Base-by-base conservation (phyloP, 768 basidiomycete genomes). In the Trametes cubensis region DNA sequence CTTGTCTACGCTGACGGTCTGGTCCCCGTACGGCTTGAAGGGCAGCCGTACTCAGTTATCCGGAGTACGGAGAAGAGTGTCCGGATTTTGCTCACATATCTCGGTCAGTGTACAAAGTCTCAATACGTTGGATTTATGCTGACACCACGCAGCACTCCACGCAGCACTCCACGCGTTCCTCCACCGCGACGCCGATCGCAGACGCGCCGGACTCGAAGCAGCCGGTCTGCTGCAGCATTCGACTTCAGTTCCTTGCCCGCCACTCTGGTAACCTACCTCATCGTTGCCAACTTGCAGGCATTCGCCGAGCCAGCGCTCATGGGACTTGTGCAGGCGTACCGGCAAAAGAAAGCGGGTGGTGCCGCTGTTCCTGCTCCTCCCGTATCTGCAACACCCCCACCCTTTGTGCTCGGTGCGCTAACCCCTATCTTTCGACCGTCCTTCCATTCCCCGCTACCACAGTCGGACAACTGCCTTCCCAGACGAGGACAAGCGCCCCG, bases 1-100 rank as follows among this genome's bases (percentile, higher is more conserved):
- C 49, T 79, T 98, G 2, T 84, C 85, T 2, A 83, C 94, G 0
- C 75, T 98, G 49, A 82, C 85, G 17, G 81, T 85, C 47, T 99
- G 97, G 97, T 87, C 88, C 97, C 97, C 0, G 79, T 78, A 30
- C 78, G 86, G 7, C 80, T 98, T 15, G 74, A 73, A 7, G 80
- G 81, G 3, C 74, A 81, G 34, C 75, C 89, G 0, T 81, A 85
- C 3, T 82, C 83, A 38, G 85, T 81, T 53, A 77, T 96, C 53
- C 87, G 87, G 71, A 94, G 94, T 61, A 88, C 94, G 25, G 97
- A 98, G 75, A 98, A 98, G 77, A 81, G 88, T 6, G 75, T 96
- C 46, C 83, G 90, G 45, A 90, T 95, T 65, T 80, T 95, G 25
- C 77, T 98, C 57, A 98, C 73, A 81, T 97, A 21, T 84, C 88